Base-by-base conservation (phyloP, 202 grass and related monocot genomes). In the Carex arenaria region DNA sequence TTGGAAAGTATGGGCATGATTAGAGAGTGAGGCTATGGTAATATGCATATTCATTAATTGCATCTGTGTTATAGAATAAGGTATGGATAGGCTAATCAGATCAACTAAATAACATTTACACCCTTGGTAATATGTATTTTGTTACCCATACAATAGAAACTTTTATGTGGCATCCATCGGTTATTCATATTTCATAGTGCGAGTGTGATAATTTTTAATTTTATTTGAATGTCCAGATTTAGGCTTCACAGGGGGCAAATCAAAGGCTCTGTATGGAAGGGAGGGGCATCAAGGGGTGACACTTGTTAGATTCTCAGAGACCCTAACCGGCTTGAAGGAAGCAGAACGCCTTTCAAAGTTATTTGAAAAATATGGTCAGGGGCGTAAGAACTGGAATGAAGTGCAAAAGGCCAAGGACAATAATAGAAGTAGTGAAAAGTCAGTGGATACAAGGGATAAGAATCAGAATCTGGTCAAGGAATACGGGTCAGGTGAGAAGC, bases 241-340 rank as follows among this genome's bases (percentile, higher is more conserved):
- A 86, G 90, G 93, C 30, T 95, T 90, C 80, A 2, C 18, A 0
- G 70, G 80, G 73, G 88, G 45, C 18, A 84, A 80, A 85, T 73
- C 88, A 34, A 87, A 89, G 69, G 52, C 84, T 36, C 61, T 91
- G 14, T 62, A 75, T 84, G 88, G 85, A 81, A 95, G 87, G 82
- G 83, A 95, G 34, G 90, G 90, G 23, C 91, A 91, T 15, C 85
- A 32, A 82, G 78, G 85, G 53, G 52, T 86, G 51, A 87, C 89
- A 87, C 61, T 80, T 20, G 90, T 80, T 54, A 93, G 83, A 84
- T 95, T 95, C 57, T 66, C 86, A 51, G 64, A 82, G 67, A 93
- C 57, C 80, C 80, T 81, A 0, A 83, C 85, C 76, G 90, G 93
- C 40, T 85, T 95, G 34, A 93, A 72, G 30, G 89, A 95, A 65